Base-by-base conservation (phyloP, 2,329 filamentous ascomycete genomes). In the Aspergillus arachidicola region DNA sequence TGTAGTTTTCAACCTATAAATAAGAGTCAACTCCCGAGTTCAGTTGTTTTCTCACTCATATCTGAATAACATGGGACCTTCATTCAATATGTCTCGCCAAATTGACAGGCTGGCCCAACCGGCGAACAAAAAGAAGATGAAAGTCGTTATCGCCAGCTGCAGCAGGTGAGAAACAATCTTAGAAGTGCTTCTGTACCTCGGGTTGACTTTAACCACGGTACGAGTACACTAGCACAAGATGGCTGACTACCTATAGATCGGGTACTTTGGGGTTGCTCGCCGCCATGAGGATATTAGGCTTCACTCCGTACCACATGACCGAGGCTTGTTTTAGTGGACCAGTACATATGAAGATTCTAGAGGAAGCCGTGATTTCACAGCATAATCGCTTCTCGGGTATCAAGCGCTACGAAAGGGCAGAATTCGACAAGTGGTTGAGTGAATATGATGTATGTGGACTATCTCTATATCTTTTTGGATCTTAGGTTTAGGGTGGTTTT, bases 281-380 rank as follows among this genome's bases (percentile, higher is more conserved):
- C n/a, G 71, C 71, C 2, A 60, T 72, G 60, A 28, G 68, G 16
- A 72, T 69, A 1, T 51, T 72, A 6, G 71, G 71, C 1, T 72
- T 66, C 58, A 70, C 57, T 2, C 50, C 71, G 4, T 72, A 72
- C 34, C 71, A 72, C 38, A 59, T 71, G 43, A 63, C 61, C 6
- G 71, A 72, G 38, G 19, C 12, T 59, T 64, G 16, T 30, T 62
- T n/a, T 28, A 30, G n/a, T 51, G 59, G 4, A n/a, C 58, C 14
- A 61, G 63, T 2, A 5, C 66, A 71, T 28, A 65, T 72, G 57
- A 63, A 59, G 19, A 28, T 64, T 19, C 63, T 71, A 21, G 54
- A 55, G 2, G 66, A 72, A 23, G 71, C 58, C 4, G 28, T 71
- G 4, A 66, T 46, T 19, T 64, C 69, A 1, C 60, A 71, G 6